These are phyloP conservation scores for Penicillium tannophilum DNA, from an alignment of 495 filamentous ascomycete genomes.

Conservation along the genomic window DNA sequence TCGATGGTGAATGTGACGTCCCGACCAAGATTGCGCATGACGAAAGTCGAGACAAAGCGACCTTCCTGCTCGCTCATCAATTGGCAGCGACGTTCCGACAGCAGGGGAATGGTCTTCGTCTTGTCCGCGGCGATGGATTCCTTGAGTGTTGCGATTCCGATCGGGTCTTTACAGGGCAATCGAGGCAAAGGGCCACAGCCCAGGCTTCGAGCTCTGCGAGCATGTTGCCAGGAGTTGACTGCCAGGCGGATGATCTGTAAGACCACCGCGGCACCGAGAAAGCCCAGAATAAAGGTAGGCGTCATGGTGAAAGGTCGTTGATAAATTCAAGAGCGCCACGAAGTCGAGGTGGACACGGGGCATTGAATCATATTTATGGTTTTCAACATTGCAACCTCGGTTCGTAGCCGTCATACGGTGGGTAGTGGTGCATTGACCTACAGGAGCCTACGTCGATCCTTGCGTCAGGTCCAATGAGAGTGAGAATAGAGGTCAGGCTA, in stretches of 20 bases:
- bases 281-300: constrained; percentile 24
- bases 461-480: constrained; percentile 18
- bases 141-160: constrained; percentile 34
- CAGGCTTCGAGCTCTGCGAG: constrained; percentile 31
- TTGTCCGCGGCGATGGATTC: constrained; percentile 34
- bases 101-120: constrained; percentile 26
- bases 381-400: constrained; percentile 10
- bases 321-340: neutral
- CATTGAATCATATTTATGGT: neutral
- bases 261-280: constrained; percentile 30
- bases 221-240: constrained; percentile 29
- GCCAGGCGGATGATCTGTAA: constrained; percentile 29
- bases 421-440: neutral
- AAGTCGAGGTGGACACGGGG: neutral
- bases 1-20: constrained; percentile 48
- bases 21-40: constrained; percentile 30
- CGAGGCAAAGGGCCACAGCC: constrained; percentile 33
- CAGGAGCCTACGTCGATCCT: neutral
- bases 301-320: constrained; percentile 15
- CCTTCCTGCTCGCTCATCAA: constrained; percentile 29
- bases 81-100: constrained; percentile 26
- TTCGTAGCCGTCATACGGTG: neutral
- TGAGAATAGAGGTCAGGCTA: constrained; percentile 12
- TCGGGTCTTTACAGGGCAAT: constrained; percentile 33
- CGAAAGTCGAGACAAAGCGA: constrained; percentile 33